These are phyloP conservation scores for Macrolepiota fuliginosa DNA, from an alignment of 768 basidiomycete genomes.

Conservation along the genomic window DNA sequence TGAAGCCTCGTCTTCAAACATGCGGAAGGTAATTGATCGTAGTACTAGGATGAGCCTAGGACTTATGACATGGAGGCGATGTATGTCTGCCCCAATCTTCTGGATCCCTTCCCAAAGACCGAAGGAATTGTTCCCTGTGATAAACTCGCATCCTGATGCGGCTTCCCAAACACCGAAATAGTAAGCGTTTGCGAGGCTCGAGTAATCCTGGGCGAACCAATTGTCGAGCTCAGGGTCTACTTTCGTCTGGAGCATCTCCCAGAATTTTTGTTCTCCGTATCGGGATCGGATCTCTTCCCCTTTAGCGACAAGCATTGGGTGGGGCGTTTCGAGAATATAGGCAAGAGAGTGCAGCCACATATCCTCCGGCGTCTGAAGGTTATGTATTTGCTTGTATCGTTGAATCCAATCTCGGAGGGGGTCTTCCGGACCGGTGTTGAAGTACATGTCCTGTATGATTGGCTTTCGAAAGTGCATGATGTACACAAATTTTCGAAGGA, in stretches of 20 bases:
- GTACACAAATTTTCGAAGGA: conserved; percentile 27
- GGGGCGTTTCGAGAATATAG: conserved; percentile 26
- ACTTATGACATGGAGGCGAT: conserved; percentile 27
- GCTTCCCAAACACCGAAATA: conserved; percentile 27
- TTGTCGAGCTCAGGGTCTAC: conserved; percentile 17
- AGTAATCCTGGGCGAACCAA: conserved; percentile 20
- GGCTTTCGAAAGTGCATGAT: conserved; percentile 26
- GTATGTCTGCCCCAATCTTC: conserved; percentile 11
- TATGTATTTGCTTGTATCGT: conserved; percentile 15
- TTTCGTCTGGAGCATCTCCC: conserved; percentile 3
- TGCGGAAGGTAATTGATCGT: conserved; percentile 8
- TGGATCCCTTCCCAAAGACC: conserved; percentile 28
- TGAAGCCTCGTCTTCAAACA: not conserved
- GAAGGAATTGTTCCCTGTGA: conserved; percentile 24
- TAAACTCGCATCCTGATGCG: conserved; percentile 25
- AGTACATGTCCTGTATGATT: conserved; percentile 17
- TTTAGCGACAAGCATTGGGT: conserved; percentile 14
- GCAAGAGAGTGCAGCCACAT: conserved; percentile 23
- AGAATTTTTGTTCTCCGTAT: not conserved
- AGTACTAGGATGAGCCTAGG: conserved; percentile 25
- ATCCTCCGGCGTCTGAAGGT: conserved; percentile 18
- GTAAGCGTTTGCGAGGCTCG: conserved; percentile 7
- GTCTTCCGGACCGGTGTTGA: conserved; percentile 20
- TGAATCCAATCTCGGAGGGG: conserved; percentile 17
- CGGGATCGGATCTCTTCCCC: conserved; percentile 10